Evolutionary conservation across 2,329 filamentous ascomycete genomes (phyloP).

Genomic region (Pleurostoma richardsiae): DNA sequence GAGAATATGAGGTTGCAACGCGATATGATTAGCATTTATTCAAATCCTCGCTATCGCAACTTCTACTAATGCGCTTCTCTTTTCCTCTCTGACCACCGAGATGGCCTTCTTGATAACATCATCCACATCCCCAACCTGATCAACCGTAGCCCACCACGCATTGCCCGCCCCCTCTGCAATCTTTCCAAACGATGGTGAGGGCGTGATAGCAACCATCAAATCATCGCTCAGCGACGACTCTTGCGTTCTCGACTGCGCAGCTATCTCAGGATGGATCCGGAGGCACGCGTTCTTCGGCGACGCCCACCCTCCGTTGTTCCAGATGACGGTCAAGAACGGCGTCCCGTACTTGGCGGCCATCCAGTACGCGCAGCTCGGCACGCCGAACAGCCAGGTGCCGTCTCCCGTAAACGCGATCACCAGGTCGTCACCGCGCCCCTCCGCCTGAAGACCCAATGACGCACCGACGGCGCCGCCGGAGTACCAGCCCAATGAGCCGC

Average conservation of each 20-base stretch:
- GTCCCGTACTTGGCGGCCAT: conserved; percentile 10
- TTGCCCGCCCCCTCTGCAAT: conserved; percentile 14
- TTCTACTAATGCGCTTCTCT: conserved; percentile 11
- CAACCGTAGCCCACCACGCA: conserved; percentile 11
- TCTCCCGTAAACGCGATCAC: conserved; percentile 11
- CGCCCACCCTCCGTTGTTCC: conserved; percentile 13
- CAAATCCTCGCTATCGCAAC: conserved; percentile 5
- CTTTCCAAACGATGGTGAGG: conserved; percentile 12
- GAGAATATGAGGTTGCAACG: too few species aligned
- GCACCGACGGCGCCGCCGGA: conserved; percentile 25
- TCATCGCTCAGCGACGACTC: conserved; percentile 6
- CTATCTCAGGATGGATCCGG: conserved; percentile 11
- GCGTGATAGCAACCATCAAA: conserved; percentile 10
- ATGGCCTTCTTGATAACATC: conserved; percentile 9
- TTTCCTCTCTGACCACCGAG: conserved; percentile 10
- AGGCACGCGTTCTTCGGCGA: conserved; percentile 10
- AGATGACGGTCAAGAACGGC: conserved; percentile 12
- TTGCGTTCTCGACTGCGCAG: background rate
- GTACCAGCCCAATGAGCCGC: conserved; percentile 25
- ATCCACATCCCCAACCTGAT: conserved; percentile 8
- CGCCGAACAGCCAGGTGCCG: conserved; percentile 13
- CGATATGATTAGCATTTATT: too few species aligned
- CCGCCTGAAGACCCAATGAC: conserved; percentile 12
- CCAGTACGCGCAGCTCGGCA: conserved; percentile 12
- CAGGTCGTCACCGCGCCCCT: conserved; percentile 3